Evolutionary conservation across 345 rosid genomes (phyloP), one percentile per base, ranked within the genome.

Genomic region (Linum usitatissimum): DNA sequence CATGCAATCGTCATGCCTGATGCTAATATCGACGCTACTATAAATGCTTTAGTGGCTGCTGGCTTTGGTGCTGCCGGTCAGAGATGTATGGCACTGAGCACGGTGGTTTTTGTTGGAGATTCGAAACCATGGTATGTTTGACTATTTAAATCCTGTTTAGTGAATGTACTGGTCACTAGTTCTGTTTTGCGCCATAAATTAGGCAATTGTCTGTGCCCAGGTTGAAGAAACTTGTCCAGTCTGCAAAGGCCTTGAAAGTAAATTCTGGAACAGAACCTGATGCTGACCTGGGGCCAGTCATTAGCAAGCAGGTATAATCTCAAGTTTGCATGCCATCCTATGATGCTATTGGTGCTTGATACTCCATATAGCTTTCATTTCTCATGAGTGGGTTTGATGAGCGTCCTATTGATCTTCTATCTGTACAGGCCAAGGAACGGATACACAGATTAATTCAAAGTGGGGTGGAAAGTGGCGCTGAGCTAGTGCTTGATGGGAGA

Each of bases 61-160:
- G 98, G 97, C 20, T 92, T 92, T 83, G 98, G 97, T 73, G 98
- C 98, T 58, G 97, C 97, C 55, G 98, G 98, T 68, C 98, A 89
- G 66, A 84, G 98, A 73, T 92, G 98, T 79, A 92, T 92, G 98
- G 97, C 97, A 30, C 86, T 92, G 23, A 92, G 98, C 78, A 85
- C 88, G 2, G 83, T 89, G 57, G 94, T 89, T 56, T 92, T 92
- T 64, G 97, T 92, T 38, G 97, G 97, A 60, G 78, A 68, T 61
- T 70, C 98, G 45, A 77, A 83, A 59, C 64, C 91, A 71, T 89
- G 95, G 96, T 92, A 88, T 61, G 68, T 15, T 34, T 1, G 38
- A 18, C 30, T 55, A 55, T 28, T 4, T 1, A 18, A 18, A 5
- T 18, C 59, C 59, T 18, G 14, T 55, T 19, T n/a, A 5, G 18